Conservation (phyloP, 2,329 filamentous ascomycete species). For the Colletotrichum sp. region DNA sequence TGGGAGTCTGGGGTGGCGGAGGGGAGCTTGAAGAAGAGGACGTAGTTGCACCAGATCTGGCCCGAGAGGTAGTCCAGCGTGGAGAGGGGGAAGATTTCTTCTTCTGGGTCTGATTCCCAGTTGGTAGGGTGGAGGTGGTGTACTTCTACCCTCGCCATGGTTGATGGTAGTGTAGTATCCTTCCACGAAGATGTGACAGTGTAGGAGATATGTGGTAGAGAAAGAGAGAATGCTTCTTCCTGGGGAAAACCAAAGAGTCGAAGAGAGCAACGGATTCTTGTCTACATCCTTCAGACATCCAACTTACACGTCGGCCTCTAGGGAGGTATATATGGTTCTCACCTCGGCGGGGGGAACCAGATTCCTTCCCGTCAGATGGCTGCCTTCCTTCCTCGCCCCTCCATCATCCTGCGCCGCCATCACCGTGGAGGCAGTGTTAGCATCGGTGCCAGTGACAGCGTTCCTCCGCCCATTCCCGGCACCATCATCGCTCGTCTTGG, state of each 20-base stretch:
- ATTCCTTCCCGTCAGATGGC: background rate
- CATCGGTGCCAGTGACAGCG: background rate
- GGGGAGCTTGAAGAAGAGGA: slow-evolving; percentile 41
- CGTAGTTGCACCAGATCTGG: slow-evolving; percentile 41
- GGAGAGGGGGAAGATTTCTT: slow-evolving; percentile 40
- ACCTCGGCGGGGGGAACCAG: background rate
- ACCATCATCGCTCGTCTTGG: background rate
- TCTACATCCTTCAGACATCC: background rate
- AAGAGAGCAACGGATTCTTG: background rate
- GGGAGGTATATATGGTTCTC: background rate
- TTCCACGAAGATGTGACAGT: background rate
- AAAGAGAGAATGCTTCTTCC: background rate
- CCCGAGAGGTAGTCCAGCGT: slow-evolving; percentile 40
- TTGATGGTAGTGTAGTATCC: background rate
- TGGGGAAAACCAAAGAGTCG: background rate
- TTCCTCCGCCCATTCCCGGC: background rate
- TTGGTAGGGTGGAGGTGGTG: slow-evolving; percentile 31
- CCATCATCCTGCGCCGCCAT: background rate
- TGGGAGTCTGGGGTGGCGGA: slow-evolving; percentile 21
- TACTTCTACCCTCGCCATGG: background rate
- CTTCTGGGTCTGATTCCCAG: slow-evolving; percentile 39
- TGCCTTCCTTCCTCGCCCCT: background rate
- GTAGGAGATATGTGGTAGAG: background rate
- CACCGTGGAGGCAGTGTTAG: background rate
- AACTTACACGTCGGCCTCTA: background rate